Conservation (phyloP, 768 basidiomycete genomes). For the Mycena amicta region DNA sequence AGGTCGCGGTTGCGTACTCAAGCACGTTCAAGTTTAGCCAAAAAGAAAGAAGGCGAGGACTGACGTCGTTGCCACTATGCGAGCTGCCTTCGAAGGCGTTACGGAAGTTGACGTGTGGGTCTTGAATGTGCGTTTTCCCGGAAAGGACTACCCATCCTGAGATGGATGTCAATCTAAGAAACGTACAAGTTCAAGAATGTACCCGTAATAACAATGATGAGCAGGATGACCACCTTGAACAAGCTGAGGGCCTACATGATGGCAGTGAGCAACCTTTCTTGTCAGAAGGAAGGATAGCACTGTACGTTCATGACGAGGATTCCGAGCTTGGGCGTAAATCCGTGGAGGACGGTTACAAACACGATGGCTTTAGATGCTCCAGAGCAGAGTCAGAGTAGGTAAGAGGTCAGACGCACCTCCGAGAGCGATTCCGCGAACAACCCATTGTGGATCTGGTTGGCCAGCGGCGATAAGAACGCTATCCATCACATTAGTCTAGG, state of each 20-base stretch:
- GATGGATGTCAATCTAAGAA: not conserved
- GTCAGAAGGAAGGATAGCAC: not conserved
- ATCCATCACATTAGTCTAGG: too few relatives aligned
- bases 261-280: constrained; percentile 24
- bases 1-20: constrained; percentile 62
- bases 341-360: constrained; percentile 55
- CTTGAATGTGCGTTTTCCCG: constrained; percentile 49
- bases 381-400: not conserved
- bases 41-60: not conserved
- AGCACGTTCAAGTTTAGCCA: constrained; percentile 14
- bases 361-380: constrained; percentile 41
- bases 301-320: constrained; percentile 58
- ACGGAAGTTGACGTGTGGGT: constrained; percentile 56
- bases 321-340: constrained; percentile 50
- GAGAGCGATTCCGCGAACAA: constrained; percentile 60
- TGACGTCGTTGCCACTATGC: constrained; percentile 41
- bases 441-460: constrained; percentile 45
- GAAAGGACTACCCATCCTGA: constrained; percentile 60
- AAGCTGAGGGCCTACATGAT: constrained; percentile 45
- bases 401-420: constrained; percentile 44
- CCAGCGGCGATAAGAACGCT: constrained; percentile 55
- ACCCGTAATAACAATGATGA: constrained; percentile 56
- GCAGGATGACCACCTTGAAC: constrained; percentile 56
- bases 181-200: not conserved
- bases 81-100: constrained; percentile 59